Percentiles rank a stretch among this genome's conserved stretches.
phyloP scores from a whole-genome alignment of 2,329 filamentous ascomycete genomes.

The Apiospora rasikravindrae region DNA sequence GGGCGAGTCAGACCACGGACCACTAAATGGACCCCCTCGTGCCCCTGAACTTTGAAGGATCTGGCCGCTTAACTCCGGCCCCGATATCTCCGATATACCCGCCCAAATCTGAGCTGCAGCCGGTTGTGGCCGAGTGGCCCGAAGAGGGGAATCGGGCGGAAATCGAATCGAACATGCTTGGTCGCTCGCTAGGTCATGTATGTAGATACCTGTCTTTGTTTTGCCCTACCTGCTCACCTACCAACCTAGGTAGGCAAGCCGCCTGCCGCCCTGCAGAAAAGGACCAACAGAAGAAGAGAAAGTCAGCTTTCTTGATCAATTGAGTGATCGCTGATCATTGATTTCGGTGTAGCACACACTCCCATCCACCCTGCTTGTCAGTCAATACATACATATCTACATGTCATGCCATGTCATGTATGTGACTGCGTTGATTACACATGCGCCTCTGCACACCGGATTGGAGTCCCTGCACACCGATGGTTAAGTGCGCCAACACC shows the following conservation, averaged over 20 bases:
- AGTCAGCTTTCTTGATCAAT: not conserved
- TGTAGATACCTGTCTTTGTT: not conserved
- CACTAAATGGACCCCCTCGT: not conserved
- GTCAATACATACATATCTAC: not conserved
- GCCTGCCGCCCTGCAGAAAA: not conserved
- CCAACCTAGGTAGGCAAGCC: not conserved
- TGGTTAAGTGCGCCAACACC: not conserved
- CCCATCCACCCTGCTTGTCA: not conserved
- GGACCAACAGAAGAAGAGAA: not conserved
- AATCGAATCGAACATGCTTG: not conserved
- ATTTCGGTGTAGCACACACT: not conserved
- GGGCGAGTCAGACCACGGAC: not conserved
- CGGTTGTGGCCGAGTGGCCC: slow-evolving; percentile 7
- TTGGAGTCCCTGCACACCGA: slow-evolving; percentile 5
- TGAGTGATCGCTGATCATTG: not conserved
- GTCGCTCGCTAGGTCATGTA: not conserved
- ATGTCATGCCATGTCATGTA: not conserved
- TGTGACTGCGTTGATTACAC: not conserved
- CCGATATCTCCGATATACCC: not conserved
- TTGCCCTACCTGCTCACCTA: not conserved
- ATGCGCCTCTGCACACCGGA: slow-evolving; percentile 11
- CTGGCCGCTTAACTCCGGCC: not conserved
- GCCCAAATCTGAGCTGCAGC: slow-evolving; percentile 5
- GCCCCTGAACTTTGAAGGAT: not conserved
- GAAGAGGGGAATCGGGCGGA: slow-evolving; percentile 11